Evolutionary conservation across 2,329 filamentous ascomycete genomes (phyloP), one percentile per base, ranked within the genome.

Genomic region (Didymella sp.): DNA sequence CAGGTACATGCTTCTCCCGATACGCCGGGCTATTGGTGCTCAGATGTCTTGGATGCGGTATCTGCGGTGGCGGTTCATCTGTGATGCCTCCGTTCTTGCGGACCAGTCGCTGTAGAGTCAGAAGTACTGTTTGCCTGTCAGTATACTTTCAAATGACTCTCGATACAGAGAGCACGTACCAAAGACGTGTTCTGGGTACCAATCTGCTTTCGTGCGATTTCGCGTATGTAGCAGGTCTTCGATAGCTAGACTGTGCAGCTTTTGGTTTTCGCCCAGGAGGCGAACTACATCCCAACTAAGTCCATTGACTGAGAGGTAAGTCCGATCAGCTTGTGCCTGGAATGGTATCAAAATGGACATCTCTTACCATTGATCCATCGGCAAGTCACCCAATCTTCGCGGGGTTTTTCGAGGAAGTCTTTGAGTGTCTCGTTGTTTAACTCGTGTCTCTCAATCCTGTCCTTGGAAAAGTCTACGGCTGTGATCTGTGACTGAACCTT

Each of bases 231-330:
- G 88, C 67, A 96, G 76, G 76, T 97, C 93, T 74, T 97, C 93
- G 63, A 97, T 86, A 0, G 93, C 91, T 47, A 96, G 81, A 60
- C 87, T 85, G 73, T 96, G 92, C 35, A 97, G 79, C 30, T 84
- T 83, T 71, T 95, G 95, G 66, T 91, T 81, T 62, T 88, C 88
- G 17, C 91, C 92, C 24, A 96, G 78, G 0, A 86, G 81, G 67
- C 90, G 86, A 62, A 97, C 95, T 2, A 96, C 92, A 76, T 97
- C 93, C 91, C 91, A 96, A 64, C 89, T 94, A 6, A 96, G 79
- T 0, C 93, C 92, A 72, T 96, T 96, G 68, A 96, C 87, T 56
- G 27, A 9, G 19, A 27, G 8, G 4, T 13, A 13, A 15, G 1
- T 11, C 9, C 15, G 7, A 7, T 56, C 15, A 51, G 47, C 17